phyloP scores from a whole-genome alignment of 345 rosid species.

The Pistacia integerrima region DNA sequence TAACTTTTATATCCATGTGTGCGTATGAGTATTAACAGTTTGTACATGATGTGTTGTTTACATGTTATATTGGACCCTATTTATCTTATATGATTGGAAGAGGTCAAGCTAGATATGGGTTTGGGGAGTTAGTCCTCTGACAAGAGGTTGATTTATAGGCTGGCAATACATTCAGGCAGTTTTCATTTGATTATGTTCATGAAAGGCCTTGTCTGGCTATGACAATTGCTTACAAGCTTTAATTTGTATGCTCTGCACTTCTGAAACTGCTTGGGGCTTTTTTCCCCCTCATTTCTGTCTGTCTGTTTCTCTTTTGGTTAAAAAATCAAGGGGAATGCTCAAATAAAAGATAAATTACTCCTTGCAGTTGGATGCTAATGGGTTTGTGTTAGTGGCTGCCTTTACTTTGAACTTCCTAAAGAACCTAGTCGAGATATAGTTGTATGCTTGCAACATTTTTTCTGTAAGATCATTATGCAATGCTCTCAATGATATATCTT shows the following conservation, averaged over 20 bases:
- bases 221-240: background rate
- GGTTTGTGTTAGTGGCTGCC: background rate
- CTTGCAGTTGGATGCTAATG: background rate
- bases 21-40: too few relatives aligned
- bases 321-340: background rate
- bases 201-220: background rate
- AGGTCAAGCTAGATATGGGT: too few relatives aligned
- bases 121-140: too few relatives aligned
- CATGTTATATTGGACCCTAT: background rate
- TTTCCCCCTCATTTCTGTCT: background rate
- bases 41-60: too few relatives aligned
- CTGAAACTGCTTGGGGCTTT: background rate
- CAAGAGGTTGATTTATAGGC: background rate
- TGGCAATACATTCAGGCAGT: background rate
- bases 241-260: background rate
- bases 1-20: too few relatives aligned
- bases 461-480: background rate
- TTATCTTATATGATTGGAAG: too few relatives aligned
- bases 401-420: background rate
- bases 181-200: too few relatives aligned
- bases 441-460: background rate
- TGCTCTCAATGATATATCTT: background rate
- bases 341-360: too few relatives aligned
- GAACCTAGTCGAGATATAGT: background rate
- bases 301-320: background rate